Base-by-base conservation (phyloP, 805 yeast species). In the Wickerhamomyces tratensis region DNA sequence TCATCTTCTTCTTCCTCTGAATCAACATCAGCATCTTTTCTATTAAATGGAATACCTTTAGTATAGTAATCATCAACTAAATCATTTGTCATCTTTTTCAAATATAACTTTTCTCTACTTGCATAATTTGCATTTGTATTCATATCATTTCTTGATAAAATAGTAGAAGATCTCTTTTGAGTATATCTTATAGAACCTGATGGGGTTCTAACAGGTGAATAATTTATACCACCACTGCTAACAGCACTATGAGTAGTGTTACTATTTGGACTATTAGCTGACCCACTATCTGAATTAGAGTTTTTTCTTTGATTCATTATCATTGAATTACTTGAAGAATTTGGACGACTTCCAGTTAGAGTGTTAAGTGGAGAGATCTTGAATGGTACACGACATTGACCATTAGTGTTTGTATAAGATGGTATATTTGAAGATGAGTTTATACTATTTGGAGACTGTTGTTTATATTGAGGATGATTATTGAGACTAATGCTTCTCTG, bases 51-150 rank as follows among this genome's bases (percentile, higher is more conserved):
- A 36, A 80, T 75, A 5, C 82, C 86, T 49, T 77, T 77, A 11
- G 86, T 80, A 54, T 82, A 80, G 57, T 82, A 82, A 51, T 84
- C 93, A 57, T 83, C 86, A 5, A 67, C 72, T 35, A 68, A 63
- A 47, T 76, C 80, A 48, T 78, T 78, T 45, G 74, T 71, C 53
- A 84, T 73, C 53, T 76, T 76, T 43, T 72, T 74, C 44, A 85
- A 59, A 51, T 84, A 84, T 1, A 78, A 73, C 51, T 71, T 71
- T 54, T 85, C 93, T 52, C 83, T 89, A 4, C 79, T 46, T 1
- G 58, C 56, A 39, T 62, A 61, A 39, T 57, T 63, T 25, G 34
- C 34, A 6, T 8, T 6, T 11, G 7, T 11, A 5, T 10, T 20
- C 12, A 8, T 13, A 7, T 7, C 3, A 10, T 15, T 35, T 14